Conservation (phyloP, 2,329 filamentous ascomycete genomes). For the Fusarium poae region DNA sequence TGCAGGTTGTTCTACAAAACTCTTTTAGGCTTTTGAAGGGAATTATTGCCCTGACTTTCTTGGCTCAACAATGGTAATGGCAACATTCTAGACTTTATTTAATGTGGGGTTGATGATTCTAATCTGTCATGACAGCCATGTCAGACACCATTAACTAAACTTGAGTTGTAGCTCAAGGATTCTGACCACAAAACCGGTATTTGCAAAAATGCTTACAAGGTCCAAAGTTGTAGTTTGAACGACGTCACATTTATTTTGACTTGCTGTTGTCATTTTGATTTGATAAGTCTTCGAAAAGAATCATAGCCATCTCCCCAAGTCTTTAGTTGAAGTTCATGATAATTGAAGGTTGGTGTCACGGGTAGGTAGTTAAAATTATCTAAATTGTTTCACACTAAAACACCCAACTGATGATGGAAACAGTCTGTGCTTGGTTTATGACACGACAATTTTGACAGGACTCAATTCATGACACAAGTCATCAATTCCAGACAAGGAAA, state of each 20-base stretch:
- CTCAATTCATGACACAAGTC: not conserved
- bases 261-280: not conserved
- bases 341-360: too few relatives aligned
- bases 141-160: not conserved
- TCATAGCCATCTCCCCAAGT: not conserved
- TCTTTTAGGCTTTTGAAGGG: not conserved
- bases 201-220: not conserved
- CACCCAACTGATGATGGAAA: not conserved
- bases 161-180: not conserved
- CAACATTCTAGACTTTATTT: not conserved
- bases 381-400: not conserved
- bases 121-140: not conserved
- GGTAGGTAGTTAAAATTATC: not conserved
- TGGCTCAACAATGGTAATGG: not conserved
- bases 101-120: not conserved
- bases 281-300: not conserved
- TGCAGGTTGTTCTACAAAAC: not conserved
- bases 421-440: not conserved
- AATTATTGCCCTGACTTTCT: not conserved
- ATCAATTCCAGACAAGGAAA: conserved; percentile 17
- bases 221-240: not conserved
- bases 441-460: not conserved
- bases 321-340: too few relatives aligned
- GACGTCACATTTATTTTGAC: not conserved
- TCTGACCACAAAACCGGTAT: not conserved